Base-by-base conservation (phyloP, 176 grass and related monocot species). In the Hyparrhenia diplandra region DNA sequence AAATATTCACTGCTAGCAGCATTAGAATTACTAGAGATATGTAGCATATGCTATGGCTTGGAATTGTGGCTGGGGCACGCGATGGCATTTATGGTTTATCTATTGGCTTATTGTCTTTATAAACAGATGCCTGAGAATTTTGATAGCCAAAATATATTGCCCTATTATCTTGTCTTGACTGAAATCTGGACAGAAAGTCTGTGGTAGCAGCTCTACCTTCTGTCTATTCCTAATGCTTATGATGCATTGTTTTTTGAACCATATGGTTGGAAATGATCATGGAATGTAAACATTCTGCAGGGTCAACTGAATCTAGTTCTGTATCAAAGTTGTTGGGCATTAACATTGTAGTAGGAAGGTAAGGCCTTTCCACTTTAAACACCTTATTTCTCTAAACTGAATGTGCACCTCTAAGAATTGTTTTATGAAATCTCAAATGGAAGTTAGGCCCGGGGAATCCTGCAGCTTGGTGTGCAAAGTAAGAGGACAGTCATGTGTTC, bases 401-500 rank as follows among this genome's bases (percentile, higher is more conserved):
- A 55, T 65, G 36, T 78, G 13, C 43, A 71, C 30, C 18, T 82
- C 18, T 82, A 31, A 5, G 4, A 84, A 69, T 45, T 70, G 45
- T 42, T 71, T 67, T 54, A 58, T 71, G 80, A 64, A 69, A 88
- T 84, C 40, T 75, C 16, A 47, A 40, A 27, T 86, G 54, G 71
- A 89, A 88, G 62, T 82, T 65, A 95, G 92, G 90, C 72, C 78
- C 16, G 90, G 96, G 55, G 92, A 91, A 69, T 93, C 96, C 1
- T 95, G 92, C 85, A 92, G 80, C 55, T 87, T 70, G 59, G 87
- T 80, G 34, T 98, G 96, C 87, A 89, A 74, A 79, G 84, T 42
- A 60, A 91, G 70, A 76, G 92, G 92, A 21, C 90, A 98, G 73
- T 91, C 92, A 61, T 98, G 92, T 86, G 90, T 98, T 87, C 85